Evolutionary conservation across 768 basidiomycete genomes (phyloP), one percentile per base, ranked within the genome.

Genomic region (Rickenella mellea): DNA sequence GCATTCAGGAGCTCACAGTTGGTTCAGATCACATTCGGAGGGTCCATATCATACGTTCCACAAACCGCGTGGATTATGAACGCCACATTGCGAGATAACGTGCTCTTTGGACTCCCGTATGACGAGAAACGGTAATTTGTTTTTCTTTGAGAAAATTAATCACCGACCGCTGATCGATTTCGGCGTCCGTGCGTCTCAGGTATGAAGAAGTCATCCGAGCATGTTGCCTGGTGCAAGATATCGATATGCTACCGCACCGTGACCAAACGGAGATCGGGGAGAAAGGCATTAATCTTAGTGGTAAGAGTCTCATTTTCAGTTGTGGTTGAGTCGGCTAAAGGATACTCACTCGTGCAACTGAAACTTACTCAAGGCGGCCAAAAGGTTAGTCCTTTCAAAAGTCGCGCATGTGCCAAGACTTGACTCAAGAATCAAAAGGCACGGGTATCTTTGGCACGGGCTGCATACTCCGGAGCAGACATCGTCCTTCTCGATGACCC

Each of bases 401-500:
- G 17, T 27, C 20, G 9, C 4, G 27, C 21, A 25, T 51, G 15
- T 24, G n/a, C 25, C 28, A 43, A 40, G 32, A 7, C 20, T 10
- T n/a, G 19, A 22, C 24, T 9, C 37, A 39, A n/a, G n/a, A n/a
- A 30, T 19, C 48, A 55, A 12, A 51, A 82, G 73, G 80, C 82
- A 28, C 77, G 83, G 14, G 71, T 86, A 3, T 80, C 79, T 1
- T 62, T 88, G 19, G 88, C 87, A 0, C 67, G 88, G 21, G 84
- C 84, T 0, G 80, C 80, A 1, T 92, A 89, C 52, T 78, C 83
- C 3, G 62, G 69, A 0, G 69, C 81, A 1, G 81, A 87, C 44
- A 70, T 90, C 41, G 76, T 86, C 30, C 70, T 90, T 11, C 68
- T 90, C 22, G 87, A 92, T 52, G 88, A 92, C 54, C 82, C 87